Evolutionary conservation across 331 rosid genomes (phyloP).

Genomic region (Telfairia occidentalis): DNA sequence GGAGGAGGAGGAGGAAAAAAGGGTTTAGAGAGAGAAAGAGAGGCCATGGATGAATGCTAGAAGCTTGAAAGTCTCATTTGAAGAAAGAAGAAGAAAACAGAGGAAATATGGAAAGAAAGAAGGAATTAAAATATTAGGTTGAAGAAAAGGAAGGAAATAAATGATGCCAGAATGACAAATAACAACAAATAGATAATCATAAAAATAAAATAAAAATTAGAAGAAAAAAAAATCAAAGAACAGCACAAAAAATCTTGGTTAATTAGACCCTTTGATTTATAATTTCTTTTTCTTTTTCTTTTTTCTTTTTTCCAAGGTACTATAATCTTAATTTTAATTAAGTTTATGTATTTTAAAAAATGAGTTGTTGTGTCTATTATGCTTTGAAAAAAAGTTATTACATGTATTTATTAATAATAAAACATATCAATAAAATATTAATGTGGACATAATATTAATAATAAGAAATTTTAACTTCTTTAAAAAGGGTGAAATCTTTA

Average conservation of each 20-base stretch:
- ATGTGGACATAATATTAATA: too few species aligned
- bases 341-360: neutral
- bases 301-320: too few species aligned
- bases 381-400: neutral
- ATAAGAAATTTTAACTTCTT: too few species aligned
- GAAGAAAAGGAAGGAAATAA: neutral
- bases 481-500: too few species aligned
- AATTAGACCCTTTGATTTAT: neutral
- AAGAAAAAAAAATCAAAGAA: neutral
- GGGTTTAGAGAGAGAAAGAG: neutral
- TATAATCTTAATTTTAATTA: neutral
- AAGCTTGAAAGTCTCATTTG: neutral
- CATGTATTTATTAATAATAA: too few species aligned
- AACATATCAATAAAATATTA: too few species aligned
- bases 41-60: neutral
- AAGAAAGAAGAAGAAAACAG: neutral
- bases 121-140: constrained; percentile 1
- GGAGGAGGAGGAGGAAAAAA: neutral
- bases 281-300: too few species aligned
- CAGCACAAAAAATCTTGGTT: neutral
- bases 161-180: constrained; percentile 10
- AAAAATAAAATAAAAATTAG: neutral
- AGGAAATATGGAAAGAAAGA: neutral
- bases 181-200: constrained; percentile 9
- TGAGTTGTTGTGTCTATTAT: neutral